Base-by-base conservation (phyloP, 179 eudicot species). In the Amaranthus tricolor region DNA sequence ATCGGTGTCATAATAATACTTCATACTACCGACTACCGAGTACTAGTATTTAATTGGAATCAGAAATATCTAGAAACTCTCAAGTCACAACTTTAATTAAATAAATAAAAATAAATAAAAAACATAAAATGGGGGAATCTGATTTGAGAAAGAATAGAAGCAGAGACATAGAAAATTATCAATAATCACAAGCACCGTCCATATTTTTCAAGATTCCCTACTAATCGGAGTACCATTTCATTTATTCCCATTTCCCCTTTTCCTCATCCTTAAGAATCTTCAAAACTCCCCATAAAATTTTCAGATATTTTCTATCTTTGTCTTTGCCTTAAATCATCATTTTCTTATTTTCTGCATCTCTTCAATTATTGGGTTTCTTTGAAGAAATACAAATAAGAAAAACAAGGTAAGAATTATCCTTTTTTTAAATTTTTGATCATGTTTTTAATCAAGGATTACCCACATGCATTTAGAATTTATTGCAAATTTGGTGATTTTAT, bases 131-230 rank as follows among this genome's bases (percentile, higher is more conserved):
- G 40, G 2, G 40, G 40, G 40, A 31, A 31, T 31, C 40, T 31
- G 40, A 31, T 31, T 31, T 31, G 3, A 31, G 40, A 31, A 31
- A 2, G 40, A 31, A 31, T 31, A 31, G 40, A 31, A 31, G 40
- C 40, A 31, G 40, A 31, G 40, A 31, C 40, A 4, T 31, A 31
- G 40, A 31, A 31, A 58, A n/a, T 58, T 5, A 58, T 15, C 43
- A 60, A n/a, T 16, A 31, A 10, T 21, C 55, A 68, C 59, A 47
- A 70, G 9, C 75, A 72, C 74, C 66, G 75, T 58, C 75, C 76
- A 73, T 14, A 31, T 31, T 31, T 59, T 49, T 56, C 67, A 59
- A 58, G 66, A 58, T 67, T 58, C 77, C 63, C 67, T 59, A 57
- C 5, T 73, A 47, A 51, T 66, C 51, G 63, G 53, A 56, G 49